Evolutionary conservation across 1,139 yeast genomes (phyloP).

Genomic region (Yamadazyma membranifaciens): DNA sequence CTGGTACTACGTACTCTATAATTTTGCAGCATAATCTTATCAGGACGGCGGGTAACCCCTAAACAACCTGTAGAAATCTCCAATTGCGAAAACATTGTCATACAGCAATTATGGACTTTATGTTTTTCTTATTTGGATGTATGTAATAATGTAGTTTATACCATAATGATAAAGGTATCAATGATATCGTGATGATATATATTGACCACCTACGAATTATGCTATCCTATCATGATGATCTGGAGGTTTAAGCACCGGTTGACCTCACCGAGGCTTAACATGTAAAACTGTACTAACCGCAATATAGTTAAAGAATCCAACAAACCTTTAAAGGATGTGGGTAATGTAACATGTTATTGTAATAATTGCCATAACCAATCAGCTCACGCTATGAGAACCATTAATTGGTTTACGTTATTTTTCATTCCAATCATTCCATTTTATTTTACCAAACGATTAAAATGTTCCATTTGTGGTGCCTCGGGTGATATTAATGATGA

Average conservation of each 20-base stretch:
- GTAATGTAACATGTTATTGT: slow-evolving; percentile 31
- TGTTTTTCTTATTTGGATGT: slow-evolving; percentile 33
- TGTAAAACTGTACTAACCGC: background rate
- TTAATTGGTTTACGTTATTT: slow-evolving; percentile 43
- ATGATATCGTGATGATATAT: background rate
- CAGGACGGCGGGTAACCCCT: too few relatives aligned
- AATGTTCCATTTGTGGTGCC: slow-evolving; percentile 45
- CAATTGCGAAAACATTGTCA: background rate
- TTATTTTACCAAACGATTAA: slow-evolving; percentile 35
- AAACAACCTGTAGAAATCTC: too few relatives aligned
- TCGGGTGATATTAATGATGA: slow-evolving; percentile 35
- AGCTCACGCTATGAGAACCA: slow-evolving; percentile 41
- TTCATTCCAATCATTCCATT: slow-evolving; percentile 48
- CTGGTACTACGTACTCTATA: too few relatives aligned
- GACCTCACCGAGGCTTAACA: too few relatives aligned
- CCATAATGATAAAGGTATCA: background rate
- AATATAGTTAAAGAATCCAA: slow-evolving; percentile 28
- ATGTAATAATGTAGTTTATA: slow-evolving; percentile 15
- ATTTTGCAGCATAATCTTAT: too few relatives aligned
- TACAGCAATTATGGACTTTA: slow-evolving; percentile 24
- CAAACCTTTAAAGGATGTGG: slow-evolving; percentile 27
- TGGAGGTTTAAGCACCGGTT: too few relatives aligned
- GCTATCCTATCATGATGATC: too few relatives aligned
- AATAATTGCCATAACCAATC: slow-evolving; percentile 47
- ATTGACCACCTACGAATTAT: too few relatives aligned